These are phyloP conservation scores for Oryza glaberrima DNA, from an alignment of 176 grass and related monocot genomes.

Conservation along the genomic window DNA sequence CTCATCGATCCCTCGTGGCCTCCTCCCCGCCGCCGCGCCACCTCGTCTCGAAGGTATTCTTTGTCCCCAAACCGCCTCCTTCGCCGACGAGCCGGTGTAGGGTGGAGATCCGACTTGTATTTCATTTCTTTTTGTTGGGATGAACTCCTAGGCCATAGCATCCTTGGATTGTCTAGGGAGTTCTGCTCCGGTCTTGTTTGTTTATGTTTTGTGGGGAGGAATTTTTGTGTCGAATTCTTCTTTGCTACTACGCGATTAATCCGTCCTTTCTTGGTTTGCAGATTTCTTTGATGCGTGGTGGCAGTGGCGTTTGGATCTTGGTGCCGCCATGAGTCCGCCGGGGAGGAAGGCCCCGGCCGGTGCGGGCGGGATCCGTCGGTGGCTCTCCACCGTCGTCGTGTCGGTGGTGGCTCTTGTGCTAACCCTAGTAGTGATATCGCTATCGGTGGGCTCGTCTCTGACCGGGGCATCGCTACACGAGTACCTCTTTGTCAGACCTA, in stretches of 20 bases:
- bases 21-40: too few species aligned
- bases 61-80: too few species aligned
- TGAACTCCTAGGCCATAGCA: neutral
- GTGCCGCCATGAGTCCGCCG: constrained; percentile 38
- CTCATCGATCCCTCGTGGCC: too few species aligned
- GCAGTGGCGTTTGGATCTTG: neutral
- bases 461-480: constrained; percentile 46
- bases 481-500: constrained; percentile 39
- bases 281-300: neutral
- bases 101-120: neutral
- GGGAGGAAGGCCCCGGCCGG: constrained; percentile 44
- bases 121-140: neutral
- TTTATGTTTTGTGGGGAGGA: too few species aligned
- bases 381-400: constrained; percentile 51
- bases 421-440: constrained; percentile 61
- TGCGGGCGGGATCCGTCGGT: constrained; percentile 42
- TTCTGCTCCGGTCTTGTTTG: neutral
- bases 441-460: constrained; percentile 53
- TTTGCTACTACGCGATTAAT: neutral
- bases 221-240: neutral
- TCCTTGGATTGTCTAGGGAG: neutral
- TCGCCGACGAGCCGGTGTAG: neutral
- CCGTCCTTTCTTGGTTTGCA: neutral
- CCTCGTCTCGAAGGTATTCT: too few species aligned
- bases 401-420: constrained; percentile 56